Evolutionary conservation across 139 green algal genomes (phyloP), one percentile per base, ranked within the genome.

Genomic region (Haematococcus lacustris): DNA sequence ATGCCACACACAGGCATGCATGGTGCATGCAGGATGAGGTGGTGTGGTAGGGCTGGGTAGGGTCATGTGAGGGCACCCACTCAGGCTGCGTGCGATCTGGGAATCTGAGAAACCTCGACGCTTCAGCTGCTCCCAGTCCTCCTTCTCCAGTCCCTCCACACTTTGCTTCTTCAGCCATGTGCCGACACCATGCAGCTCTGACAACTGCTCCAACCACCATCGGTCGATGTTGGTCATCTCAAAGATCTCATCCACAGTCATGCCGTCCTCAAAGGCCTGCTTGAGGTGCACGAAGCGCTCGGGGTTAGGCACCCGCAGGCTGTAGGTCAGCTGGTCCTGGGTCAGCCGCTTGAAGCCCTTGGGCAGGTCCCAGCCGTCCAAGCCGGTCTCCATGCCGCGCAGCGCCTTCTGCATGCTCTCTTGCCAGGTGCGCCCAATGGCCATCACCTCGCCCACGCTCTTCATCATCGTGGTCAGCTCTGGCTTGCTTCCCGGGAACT

Each of bases 351-450:
- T 94, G 79, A 85, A 95, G 71, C 79, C 85, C 68, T 81, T 87
- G 39, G 93, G 93, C 79, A 96, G 82, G 64, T 70, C 81, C 87
- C 88, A 97, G 75, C 93, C 93, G 81, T 96, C 90, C 32, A 94
- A 70, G 3, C 92, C 92, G 0, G 91, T 95, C 86, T 99, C 95
- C 74, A 98, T 86, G 38, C 85, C 91, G 40, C 95, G 88, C 83
- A 98, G 70, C 2, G 94, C 93, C 89, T 99, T 99, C 78, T 99
- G 93, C 86, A 99, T 92, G 1, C 85, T 94, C 86, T 99, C 93
- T 81, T 82, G 72, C 81, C 82, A 99, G 53, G 95, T 99, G 81
- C 95, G 88, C 4, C 95, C 95, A 23, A 99, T 97, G 60, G 95
- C 94, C 95, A 99, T 99, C 30, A 93, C 91, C 88, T 99, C 95